Evolutionary conservation across 768 basidiomycete species (phyloP).

Genomic region (Termitomyces sp.): DNA sequence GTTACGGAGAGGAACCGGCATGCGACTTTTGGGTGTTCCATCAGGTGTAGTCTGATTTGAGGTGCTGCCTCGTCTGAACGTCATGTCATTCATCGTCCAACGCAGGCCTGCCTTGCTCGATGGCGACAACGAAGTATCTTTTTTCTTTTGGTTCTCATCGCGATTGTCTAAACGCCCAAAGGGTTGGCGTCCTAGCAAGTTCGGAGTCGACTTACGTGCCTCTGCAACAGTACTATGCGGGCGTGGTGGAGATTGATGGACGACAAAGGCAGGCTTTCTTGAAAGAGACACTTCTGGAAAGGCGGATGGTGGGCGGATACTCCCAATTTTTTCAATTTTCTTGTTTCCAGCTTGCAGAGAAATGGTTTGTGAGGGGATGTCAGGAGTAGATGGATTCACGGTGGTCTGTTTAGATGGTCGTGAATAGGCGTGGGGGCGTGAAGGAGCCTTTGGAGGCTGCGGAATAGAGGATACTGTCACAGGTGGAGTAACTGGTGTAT

Average conservation of each 20-base stretch:
- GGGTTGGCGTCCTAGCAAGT: constrained; percentile 28
- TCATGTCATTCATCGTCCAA: constrained; percentile 31
- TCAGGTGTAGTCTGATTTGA: constrained; percentile 9
- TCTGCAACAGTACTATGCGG: constrained; percentile 10
- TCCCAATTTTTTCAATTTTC: background rate
- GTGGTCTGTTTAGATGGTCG: constrained; percentile 5
- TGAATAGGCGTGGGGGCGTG: constrained; percentile 6
- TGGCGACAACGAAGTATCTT: constrained; percentile 14
- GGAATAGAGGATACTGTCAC: background rate
- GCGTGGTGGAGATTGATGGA: constrained; percentile 8
- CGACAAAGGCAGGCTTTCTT: constrained; percentile 1
- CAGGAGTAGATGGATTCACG: background rate
- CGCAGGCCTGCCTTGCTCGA: constrained; percentile 18
- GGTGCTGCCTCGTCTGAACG: constrained; percentile 24
- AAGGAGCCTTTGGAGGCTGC: constrained; percentile 4
- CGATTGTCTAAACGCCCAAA: constrained; percentile 22
- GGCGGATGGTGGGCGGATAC: background rate
- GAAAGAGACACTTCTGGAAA: constrained; percentile 2
- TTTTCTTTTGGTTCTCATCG: constrained; percentile 16
- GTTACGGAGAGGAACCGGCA: constrained; percentile 43
- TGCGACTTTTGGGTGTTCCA: constrained; percentile 33
- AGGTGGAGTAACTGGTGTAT: constrained; percentile 1
- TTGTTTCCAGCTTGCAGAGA: background rate
- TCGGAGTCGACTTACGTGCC: constrained; percentile 9
- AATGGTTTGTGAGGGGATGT: background rate